Base-by-base conservation (phyloP, 805 yeast species). In the Millerago galiae region DNA sequence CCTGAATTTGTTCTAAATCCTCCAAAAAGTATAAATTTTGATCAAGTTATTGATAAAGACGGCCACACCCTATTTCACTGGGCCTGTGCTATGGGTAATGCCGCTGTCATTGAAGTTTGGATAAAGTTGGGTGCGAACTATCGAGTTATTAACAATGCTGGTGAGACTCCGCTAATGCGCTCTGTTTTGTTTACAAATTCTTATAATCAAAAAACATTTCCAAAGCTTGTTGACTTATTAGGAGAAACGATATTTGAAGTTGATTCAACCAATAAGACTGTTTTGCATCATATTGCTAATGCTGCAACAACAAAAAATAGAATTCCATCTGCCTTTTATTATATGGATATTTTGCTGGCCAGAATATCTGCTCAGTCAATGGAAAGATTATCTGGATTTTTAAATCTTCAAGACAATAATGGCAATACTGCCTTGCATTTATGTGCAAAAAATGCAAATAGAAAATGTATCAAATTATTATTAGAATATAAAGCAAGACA, bases 11-110 rank as follows among this genome's bases (percentile, higher is more conserved):
- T 86, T 13, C 65, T 73, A 31, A 71, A 77, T 50, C 82, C 87
- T 1, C 80, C 84, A 2, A 68, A 72, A 18, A 82, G 75, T 41
- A 81, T 83, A 53, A 77, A 84, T 50, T 73, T 85, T 47, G 80
- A 70, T 58, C 86, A 83, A 41, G 80, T 88, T 4, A 86, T 93
- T 21, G 99, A 93, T 59, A 90, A 86, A 45, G 97, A 93, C 57
- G 95, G 96, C 2, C 95, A 93, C 58, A 85, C 96, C 0, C 83
- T 95, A 2, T 79, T 93, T 52, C 99, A 93, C 63, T 93, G 98
- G 97, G 95, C 98, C 0, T 88, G 97, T 46, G 84, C 98, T 1
- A 88, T 93, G 76, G 99, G 98, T 4, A 86, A 82, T 58, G 63
- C 83, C 28, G 75, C 74, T 37, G 79, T 90, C 63, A 80, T 87